Evolutionary conservation across 2,329 filamentous ascomycete species (phyloP), one percentile per base, ranked within the genome.

Genomic region (Diaporthe nobilis): DNA sequence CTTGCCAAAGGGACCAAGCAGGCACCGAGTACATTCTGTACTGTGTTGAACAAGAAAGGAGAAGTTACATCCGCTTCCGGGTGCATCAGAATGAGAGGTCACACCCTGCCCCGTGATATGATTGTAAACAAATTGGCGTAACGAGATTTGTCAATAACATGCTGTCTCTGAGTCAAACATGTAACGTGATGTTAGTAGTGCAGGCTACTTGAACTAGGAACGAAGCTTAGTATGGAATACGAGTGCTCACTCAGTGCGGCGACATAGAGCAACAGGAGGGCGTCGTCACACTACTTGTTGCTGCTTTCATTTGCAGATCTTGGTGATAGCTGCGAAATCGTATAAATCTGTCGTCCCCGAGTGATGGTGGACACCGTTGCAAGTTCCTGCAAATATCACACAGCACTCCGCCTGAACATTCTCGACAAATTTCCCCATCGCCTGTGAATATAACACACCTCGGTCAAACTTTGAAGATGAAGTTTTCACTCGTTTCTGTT

Each of bases 381-480:
- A 65, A 4, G 10, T 47, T 28, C 25, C 17, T 25, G 22, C 15
- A 47, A 28, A 22, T 17, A 47, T 28, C 39, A 31, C n/a, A 15
- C 7, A 20, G 39, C 13, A 47, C 9, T 34, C 6, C 42, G 17
- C 17, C 17, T 31, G 4, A 22, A 47, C 15, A 34, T 65, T 17
- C 9, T 13, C 42, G 25, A 47, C 6, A 44, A 63, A 0, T 28
- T 17, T 28, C n/a, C n/a, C 8, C 5, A 4, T 25, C 61, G n/a
- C n/a, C 42, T 63, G 2, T 28, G 1, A n/a, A n/a, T 10, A 15
- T 13, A 25, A 20, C 17, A 7, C 13, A 9, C 20, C 17, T 25
- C 10, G 12, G 9, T 20, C 8, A 31, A 47, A 15, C 17, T 47
- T 20, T 17, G 12, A 84, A 78, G 81, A 85, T 83, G 81, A 78